phyloP scores from a whole-genome alignment of 768 basidiomycete species.

The Mycena amicta region DNA sequence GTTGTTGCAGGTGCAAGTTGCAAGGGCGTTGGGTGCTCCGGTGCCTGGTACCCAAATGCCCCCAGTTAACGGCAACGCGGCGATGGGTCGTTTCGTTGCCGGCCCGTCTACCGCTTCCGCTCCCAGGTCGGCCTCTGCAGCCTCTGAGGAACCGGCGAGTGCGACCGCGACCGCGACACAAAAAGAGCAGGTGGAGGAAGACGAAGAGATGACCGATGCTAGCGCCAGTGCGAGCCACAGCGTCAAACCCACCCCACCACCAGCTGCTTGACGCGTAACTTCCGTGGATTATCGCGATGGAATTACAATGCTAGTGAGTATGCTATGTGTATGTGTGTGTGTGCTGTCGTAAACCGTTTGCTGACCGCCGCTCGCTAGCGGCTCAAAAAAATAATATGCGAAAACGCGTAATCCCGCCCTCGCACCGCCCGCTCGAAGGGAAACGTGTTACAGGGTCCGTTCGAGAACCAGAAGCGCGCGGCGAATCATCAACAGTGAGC shows the following conservation, averaged over 20 bases:
- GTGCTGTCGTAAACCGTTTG: neutral
- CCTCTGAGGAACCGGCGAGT: neutral
- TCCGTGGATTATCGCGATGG: no score
- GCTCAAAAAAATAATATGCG: neutral
- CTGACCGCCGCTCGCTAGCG: neutral
- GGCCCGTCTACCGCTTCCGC: neutral
- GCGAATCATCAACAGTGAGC: neutral
- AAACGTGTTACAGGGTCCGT: neutral
- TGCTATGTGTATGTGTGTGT: neutral
- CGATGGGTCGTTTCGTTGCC: neutral
- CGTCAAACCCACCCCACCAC: neutral
- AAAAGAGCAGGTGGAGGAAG: no score
- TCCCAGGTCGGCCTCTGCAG: no score
- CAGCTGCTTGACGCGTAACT: neutral
- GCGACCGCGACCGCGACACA: no score
- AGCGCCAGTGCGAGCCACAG: neutral
- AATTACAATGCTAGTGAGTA: no score
- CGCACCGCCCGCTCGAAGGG: neutral
- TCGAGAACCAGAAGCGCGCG: neutral
- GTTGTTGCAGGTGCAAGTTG: conserved; percentile 59
- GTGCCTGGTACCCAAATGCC: conserved; percentile 19
- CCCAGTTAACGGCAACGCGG: neutral
- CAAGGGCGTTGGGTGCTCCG: conserved; percentile 50
- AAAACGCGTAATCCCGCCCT: neutral
- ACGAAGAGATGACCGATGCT: neutral